Evolutionary conservation across 1,284 basidiomycete genomes (phyloP).

Genomic region (Mrakiaceae sp.): DNA sequence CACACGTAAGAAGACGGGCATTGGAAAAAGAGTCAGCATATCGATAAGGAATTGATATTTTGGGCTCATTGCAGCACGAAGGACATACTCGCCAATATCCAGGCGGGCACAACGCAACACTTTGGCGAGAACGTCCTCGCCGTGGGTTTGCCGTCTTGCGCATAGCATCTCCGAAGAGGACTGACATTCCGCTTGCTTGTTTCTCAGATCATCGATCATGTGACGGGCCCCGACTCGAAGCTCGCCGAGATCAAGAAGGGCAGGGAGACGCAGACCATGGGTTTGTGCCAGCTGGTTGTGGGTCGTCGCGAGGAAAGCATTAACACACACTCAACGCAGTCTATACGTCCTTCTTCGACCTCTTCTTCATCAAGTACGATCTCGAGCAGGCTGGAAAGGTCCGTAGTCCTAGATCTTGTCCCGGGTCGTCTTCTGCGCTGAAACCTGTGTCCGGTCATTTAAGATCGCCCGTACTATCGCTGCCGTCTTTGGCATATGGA

Average conservation of each 20-base stretch:
- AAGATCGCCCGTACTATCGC: slow-evolving; percentile 4
- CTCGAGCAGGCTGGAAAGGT: slow-evolving; percentile 58
- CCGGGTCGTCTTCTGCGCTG: slow-evolving; percentile 37
- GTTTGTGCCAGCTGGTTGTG: neutral
- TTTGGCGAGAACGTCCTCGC: slow-evolving; percentile 87
- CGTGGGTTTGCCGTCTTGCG: slow-evolving; percentile 32
- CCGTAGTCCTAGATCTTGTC: slow-evolving; percentile 42
- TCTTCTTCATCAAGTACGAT: slow-evolving; percentile 57
- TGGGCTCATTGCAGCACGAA: slow-evolving; percentile 21
- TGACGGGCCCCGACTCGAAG: slow-evolving; percentile 41
- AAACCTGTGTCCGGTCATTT: slow-evolving; percentile 34
- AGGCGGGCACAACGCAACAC: slow-evolving; percentile 71
- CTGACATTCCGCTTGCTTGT: neutral
- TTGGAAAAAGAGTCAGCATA: too few species aligned
- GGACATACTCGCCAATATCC: slow-evolving; percentile 70
- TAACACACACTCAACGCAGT: slow-evolving; percentile 29
- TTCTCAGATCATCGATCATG: too few species aligned
- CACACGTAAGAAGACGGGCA: neutral
- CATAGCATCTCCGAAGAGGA: neutral
- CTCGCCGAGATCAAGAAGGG: slow-evolving; percentile 50
- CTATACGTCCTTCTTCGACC: slow-evolving; percentile 62
- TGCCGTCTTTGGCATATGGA: slow-evolving; percentile 25
- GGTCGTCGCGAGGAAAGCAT: neutral
- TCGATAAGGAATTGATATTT: neutral
- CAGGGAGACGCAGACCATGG: slow-evolving; percentile 46